Evolutionary conservation across 164 flowering plant genomes (phyloP).

Genomic region (Tinospora cordifolia): DNA sequence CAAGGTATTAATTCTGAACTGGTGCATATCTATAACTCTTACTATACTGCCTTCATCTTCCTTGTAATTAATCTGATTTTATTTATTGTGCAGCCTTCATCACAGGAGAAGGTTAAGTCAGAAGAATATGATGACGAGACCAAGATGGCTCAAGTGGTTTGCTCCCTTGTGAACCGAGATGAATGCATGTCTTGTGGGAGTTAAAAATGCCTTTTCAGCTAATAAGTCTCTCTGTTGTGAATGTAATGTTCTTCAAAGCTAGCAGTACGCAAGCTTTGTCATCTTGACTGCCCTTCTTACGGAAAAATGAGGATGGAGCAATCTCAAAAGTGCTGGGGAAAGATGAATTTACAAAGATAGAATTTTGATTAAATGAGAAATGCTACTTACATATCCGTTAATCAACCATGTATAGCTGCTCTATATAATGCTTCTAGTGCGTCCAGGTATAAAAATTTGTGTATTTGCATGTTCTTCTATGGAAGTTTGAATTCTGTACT

Average conservation of each 20-base stretch:
- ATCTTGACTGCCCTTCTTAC: neutral
- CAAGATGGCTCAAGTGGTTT: constrained; percentile 79
- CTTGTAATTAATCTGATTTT: neutral
- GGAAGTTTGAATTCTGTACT: neutral
- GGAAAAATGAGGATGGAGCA: neutral
- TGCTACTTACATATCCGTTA: neutral
- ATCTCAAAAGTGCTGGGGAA: neutral
- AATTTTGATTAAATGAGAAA: neutral
- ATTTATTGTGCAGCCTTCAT: neutral
- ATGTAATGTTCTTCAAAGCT: neutral
- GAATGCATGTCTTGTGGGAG: constrained; percentile 97
- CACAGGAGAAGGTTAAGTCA: constrained; percentile 34
- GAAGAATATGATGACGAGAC: constrained; percentile 43
- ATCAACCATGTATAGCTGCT: constrained; percentile 3
- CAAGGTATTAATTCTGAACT: constrained; percentile 31
- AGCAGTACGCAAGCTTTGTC: no score
- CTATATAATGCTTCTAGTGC: neutral
- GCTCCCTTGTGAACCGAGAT: constrained; percentile 74
- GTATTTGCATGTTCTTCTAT: neutral
- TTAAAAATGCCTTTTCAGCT: constrained; percentile 14
- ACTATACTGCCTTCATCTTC: neutral
- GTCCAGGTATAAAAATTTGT: neutral
- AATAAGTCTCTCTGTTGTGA: no score
- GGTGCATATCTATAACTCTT: neutral
- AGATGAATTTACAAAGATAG: neutral